Evolutionary conservation across 1,284 basidiomycete species (phyloP), one percentile per base, ranked within the genome.

Genomic region (Apiotrichum mycotoxinovorans): DNA sequence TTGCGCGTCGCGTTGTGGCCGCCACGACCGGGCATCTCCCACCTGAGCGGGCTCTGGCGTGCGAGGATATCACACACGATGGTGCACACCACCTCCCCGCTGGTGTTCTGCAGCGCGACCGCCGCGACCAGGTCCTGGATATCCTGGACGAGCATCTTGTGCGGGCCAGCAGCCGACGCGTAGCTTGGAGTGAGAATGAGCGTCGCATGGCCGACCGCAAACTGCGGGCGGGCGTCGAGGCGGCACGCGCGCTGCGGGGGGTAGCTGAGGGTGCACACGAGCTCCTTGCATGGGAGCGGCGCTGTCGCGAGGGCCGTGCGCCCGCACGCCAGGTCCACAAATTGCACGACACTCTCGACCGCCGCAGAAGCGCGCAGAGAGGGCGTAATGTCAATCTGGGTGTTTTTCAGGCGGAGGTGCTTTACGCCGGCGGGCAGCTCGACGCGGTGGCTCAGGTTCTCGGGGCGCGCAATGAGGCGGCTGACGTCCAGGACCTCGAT

Each of bases 211-310:
- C 20, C 22, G 33, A 25, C 46, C 2, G n/a, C 15, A 14, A 48
- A 48, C 33, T 35, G 4, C 22, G 17, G 22, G 9, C 14, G 5
- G 11, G 46, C 46, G 33, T 48, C 33, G 26, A 48, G 30, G 33
- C 26, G 46, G 46, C 46, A 48, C 18, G 46, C 26, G 27, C 44
- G 33, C 46, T 48, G 46, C 11, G 46, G 46, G 12, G 46, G 30
- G 18, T 48, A 48, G 20, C 3, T n/a, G 20, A 48, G n/a, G 34
- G 35, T 48, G 46, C 35, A 33, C 22, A 48, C 46, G 33, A 48
- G 46, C 20, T 48, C 22, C 11, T 48, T 20, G 30, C 20, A 18
- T 20, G n/a, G 20, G 46, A 18, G 22, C 17, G 46, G 46, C 11
- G 46, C 11, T 12, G n/a, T 5, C 11, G 27, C 30, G 46, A 17